Base-by-base conservation (phyloP, 495 filamentous ascomycete genomes). In the Letharia columbiana region DNA sequence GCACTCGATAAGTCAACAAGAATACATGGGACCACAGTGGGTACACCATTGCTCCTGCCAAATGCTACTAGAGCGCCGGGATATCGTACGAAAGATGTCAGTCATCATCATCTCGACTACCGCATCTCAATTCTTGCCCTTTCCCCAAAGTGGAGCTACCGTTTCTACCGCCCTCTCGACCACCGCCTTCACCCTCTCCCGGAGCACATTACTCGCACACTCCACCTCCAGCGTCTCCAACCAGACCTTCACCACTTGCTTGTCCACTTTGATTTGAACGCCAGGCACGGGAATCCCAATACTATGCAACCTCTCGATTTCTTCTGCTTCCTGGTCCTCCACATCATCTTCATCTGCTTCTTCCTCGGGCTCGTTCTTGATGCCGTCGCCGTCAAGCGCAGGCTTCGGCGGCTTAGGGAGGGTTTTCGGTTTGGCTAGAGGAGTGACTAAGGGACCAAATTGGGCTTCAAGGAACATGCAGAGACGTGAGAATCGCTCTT, bases 401-500 rank as follows among this genome's bases (percentile, higher is more conserved):
- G 64, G 56, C 54, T 72, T 73, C 0, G 62, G 37, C 37, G 61
- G 66, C 41, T 69, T 71, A 0, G 74, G 54, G 9, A 74, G 75
- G 6, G 87, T 70, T 61, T 86, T 86, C 7, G 91, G 90, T 0
- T 81, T 80, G 35, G 85, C 81, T 70, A 98, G 87, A 1, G 92
- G 91, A 0, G 80, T 76, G 69, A 90, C 86, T 60, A 91, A 83
- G 28, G 83, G 80, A 52, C 94, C 95, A 71, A 98, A 98, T 73
- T 98, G 94, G 4, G 92, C 89, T 77, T 98, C 95, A 35, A 98
- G 88, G 81, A 98, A 96, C 84, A 96, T 89, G 76, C 91, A 88
- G 40, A 98, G 85, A 41, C 93, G 88, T 37, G 85, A 80, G 56
- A 98, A 82, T 39, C 90, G 87, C 68, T 94, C 90, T 37, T 84